Percentiles rank a stretch among this genome's conserved stretches.
These are phyloP conservation scores for Colletotrichum scovillei DNA, from an alignment of 2,329 filamentous ascomycete species.

Conservation along the genomic window DNA sequence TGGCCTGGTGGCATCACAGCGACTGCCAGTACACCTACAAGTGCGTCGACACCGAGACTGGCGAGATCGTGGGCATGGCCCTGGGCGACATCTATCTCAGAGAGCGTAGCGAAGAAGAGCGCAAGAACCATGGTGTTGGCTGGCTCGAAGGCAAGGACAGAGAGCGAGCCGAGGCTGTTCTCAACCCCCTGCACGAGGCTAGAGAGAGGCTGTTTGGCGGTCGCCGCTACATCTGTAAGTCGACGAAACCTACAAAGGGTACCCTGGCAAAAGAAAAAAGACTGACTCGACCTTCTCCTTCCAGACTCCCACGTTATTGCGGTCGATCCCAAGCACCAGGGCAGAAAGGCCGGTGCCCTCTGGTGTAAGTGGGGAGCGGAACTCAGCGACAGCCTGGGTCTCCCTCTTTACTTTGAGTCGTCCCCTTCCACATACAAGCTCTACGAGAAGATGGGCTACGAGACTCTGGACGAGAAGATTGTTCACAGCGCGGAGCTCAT, in stretches of 20 bases:
- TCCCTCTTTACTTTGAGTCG: constrained; percentile 61
- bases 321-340: constrained; percentile 55
- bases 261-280: background rate
- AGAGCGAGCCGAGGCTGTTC: constrained; percentile 54
- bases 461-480: constrained; percentile 50
- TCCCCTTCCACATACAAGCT: constrained; percentile 53
- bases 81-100: constrained; percentile 56
- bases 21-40: constrained; percentile 59
- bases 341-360: constrained; percentile 53
- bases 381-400: constrained; percentile 46
- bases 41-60: constrained; percentile 55
- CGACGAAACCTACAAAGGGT: background rate
- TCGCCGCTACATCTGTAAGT: constrained; percentile 54
- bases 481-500: constrained; percentile 51
- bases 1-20: constrained; percentile 51
- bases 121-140: constrained; percentile 54
- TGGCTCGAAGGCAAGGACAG: constrained; percentile 58
- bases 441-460: constrained; percentile 60
- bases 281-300: background rate
- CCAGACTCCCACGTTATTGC: constrained; percentile 55
- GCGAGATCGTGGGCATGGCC: constrained; percentile 58
- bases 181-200: constrained; percentile 54
- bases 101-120: constrained; percentile 52
- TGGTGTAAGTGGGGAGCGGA: constrained; percentile 55
- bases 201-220: constrained; percentile 54